Percentiles rank a stretch among this genome's conserved stretches.
Evolutionary conservation across 2,329 filamentous ascomycete species (phyloP).

Genomic region (Alternaria viburni): DNA sequence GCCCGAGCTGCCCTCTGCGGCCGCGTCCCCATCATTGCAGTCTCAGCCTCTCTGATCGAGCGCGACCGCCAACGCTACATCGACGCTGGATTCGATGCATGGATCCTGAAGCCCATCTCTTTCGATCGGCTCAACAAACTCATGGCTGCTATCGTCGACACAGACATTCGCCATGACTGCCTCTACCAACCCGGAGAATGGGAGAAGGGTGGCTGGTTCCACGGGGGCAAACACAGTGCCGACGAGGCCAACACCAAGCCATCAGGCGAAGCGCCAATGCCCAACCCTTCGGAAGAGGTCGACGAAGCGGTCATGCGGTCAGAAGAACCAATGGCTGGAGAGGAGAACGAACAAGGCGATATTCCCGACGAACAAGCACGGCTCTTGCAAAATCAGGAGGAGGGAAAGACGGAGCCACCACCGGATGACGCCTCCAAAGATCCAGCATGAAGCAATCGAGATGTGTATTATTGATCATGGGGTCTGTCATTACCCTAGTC

Average conservation of each 20-base stretch:
- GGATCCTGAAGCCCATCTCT: constrained; percentile 88
- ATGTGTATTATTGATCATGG: not conserved
- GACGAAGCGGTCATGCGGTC: constrained; percentile 24
- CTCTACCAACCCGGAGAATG: constrained; percentile 75
- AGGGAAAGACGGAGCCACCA: constrained; percentile 12
- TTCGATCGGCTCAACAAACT: constrained; percentile 76
- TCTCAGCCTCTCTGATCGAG: constrained; percentile 82
- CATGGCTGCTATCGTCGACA: constrained; percentile 71
- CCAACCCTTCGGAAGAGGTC: constrained; percentile 25
- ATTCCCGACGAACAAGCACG: constrained; percentile 32
- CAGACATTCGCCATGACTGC: constrained; percentile 63
- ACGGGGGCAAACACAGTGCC: constrained; percentile 46
- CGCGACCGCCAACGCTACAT: constrained; percentile 72
- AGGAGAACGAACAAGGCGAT: constrained; percentile 18
- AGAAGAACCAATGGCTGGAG: constrained; percentile 28
- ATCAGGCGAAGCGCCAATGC: constrained; percentile 22
- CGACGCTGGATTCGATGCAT: constrained; percentile 82
- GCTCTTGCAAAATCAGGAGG: constrained; percentile 19
- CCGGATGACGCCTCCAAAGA: not conserved
- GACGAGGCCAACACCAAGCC: constrained; percentile 49
- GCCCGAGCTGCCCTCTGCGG: constrained; percentile 64
- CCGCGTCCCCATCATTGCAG: constrained; percentile 81
- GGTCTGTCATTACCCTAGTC: not conserved
- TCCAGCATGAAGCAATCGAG: constrained; percentile 1
- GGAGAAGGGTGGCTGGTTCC: constrained; percentile 89